These are phyloP conservation scores for Carallia pectinifolia DNA, from an alignment of 345 rosid species.

Conservation along the genomic window DNA sequence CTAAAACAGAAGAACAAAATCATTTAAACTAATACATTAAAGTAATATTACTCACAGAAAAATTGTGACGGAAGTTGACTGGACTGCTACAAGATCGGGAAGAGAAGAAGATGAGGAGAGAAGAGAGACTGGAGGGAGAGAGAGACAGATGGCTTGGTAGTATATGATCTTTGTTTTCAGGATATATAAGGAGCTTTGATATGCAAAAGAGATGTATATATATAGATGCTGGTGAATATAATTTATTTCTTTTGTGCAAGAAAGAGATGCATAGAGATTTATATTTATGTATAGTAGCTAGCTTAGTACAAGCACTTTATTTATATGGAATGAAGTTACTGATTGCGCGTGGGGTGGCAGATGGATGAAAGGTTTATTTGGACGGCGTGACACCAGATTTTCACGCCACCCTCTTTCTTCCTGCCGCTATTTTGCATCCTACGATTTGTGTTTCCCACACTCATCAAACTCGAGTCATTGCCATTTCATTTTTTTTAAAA, in stretches of 20 bases:
- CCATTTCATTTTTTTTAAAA: background rate
- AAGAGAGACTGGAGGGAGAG: background rate
- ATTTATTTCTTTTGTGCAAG: background rate
- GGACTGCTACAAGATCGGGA: slow-evolving; percentile 12
- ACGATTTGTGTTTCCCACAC: slow-evolving; percentile 31
- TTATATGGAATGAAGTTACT: slow-evolving; percentile 19
- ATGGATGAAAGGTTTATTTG: slow-evolving; percentile 62
- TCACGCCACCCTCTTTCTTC: slow-evolving; percentile 60
- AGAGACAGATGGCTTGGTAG: slow-evolving; percentile 9
- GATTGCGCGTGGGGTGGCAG: slow-evolving; percentile 97
- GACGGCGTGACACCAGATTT: slow-evolving; percentile 76
- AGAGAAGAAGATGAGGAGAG: slow-evolving; percentile 3
- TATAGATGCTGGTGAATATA: background rate
- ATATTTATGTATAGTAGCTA: background rate
- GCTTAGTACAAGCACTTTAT: slow-evolving; percentile 19
- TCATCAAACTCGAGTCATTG: background rate
- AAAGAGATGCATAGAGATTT: background rate
- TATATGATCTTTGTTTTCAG: slow-evolving; percentile 16
- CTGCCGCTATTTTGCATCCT: slow-evolving; percentile 57
- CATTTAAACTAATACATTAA: background rate
- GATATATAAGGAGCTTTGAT: background rate
- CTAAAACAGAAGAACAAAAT: background rate
- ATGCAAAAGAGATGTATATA: slow-evolving; percentile 4
- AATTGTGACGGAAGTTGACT: background rate
- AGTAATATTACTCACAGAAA: slow-evolving; percentile 11